phyloP scores from a whole-genome alignment of 805 yeast genomes.

The Candida boidinii region DNA sequence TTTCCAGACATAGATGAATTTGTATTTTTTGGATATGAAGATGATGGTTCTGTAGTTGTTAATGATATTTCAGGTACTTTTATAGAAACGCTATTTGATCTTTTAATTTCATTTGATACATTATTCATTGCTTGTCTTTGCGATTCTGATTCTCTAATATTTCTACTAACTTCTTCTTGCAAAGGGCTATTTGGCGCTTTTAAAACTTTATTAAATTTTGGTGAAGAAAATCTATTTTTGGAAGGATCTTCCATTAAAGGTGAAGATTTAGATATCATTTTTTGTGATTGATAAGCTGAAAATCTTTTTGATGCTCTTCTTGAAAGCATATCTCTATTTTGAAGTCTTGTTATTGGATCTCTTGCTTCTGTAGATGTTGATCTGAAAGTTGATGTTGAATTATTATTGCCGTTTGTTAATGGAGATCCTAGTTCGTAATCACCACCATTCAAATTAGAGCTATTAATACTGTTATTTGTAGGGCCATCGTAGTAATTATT shows the following conservation, averaged over 20 bases:
- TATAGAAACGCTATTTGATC: no score
- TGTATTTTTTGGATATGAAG: no score
- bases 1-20: no score
- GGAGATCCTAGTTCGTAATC: neutral
- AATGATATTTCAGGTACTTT: no score
- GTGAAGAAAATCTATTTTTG: slow-evolving; percentile 2
- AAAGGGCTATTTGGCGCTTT: slow-evolving; percentile 16
- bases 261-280: slow-evolving; percentile 13
- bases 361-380: slow-evolving; percentile 5
- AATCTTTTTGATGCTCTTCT: slow-evolving; percentile 91
- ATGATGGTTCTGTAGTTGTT: no score
- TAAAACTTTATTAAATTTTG: slow-evolving; percentile 1
- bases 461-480: no score
- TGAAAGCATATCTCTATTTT: slow-evolving; percentile 74
- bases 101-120: neutral
- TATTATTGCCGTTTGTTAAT: neutral
- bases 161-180: slow-evolving; percentile 15
- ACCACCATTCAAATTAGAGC: no score
- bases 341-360: slow-evolving; percentile 71
- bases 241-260: slow-evolving; percentile 8
- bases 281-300: slow-evolving; percentile 70
- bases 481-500: no score
- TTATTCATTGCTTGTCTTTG: neutral
- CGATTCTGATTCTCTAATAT: slow-evolving; percentile 15
- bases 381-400: neutral